Evolutionary conservation across 345 rosid genomes (phyloP), one percentile per base, ranked within the genome.

Genomic region (Acer yangbiense): DNA sequence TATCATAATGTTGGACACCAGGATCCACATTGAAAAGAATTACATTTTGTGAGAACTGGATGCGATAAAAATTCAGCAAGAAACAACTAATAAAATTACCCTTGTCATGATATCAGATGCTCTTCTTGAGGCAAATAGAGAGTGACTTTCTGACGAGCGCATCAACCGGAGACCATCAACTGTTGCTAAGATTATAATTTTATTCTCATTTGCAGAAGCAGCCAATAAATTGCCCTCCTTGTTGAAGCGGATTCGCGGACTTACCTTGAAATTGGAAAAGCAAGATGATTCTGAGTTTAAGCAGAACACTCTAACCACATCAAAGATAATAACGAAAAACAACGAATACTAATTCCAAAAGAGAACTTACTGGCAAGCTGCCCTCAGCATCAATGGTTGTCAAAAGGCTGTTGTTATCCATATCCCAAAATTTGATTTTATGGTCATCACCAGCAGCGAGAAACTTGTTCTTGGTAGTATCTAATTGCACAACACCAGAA

Each of bases 401-500:
- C 69, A 86, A 62, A 62, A 74, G 82, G 58, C 68, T 68, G 57
- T 32, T 21, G 76, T 79, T 82, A 18, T 86, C 89, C 89, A 86
- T 86, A 52, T 84, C 86, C 89, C 89, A 86, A 71, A 84, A 76
- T 69, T 86, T 84, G 73, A 86, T 21, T 4, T 75, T 69, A 78
- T 29, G 76, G 39, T 86, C 84, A 71, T 86, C 87, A 76, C 87
- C 89, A 78, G 78, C 87, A 76, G 86, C 89, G 68, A 86, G 73
- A 72, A 75, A 78, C 32, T 77, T 79, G 55, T 75, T 84, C 76
- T 69, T 84, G 35, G 83, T 39, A 41, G 86, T 86, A 72, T 86
- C 87, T 74, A 86, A 86, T 71, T 86, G 86, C 61, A 84, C 87
- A 62, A 82, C 67, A 65, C 86, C 83, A 11, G 76, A 67, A 25